Evolutionary conservation across 1,284 basidiomycete genomes (phyloP).

Genomic region (Vanrija pseudolonga): DNA sequence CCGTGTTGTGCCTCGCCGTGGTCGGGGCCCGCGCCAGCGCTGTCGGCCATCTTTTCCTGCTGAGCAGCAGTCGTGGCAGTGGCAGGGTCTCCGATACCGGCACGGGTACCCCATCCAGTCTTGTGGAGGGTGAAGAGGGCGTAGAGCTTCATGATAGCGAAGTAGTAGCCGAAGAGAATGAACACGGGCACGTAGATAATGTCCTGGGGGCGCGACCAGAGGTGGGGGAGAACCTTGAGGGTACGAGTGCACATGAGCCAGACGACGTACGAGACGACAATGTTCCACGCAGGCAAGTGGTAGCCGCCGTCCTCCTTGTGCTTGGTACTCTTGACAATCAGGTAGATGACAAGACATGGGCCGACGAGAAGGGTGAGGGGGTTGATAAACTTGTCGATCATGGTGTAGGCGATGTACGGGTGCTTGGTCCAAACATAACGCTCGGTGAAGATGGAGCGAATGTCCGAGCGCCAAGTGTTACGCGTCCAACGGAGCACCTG

Average conservation of each 20-base stretch:
- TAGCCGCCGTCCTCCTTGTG: conserved; percentile 69
- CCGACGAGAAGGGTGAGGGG: conserved; percentile 81
- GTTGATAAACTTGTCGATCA: conserved; percentile 91
- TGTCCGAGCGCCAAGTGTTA: conserved; percentile 87
- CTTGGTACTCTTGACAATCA: conserved; percentile 74
- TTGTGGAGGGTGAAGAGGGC: conserved; percentile 77
- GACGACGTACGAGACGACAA: conserved; percentile 64
- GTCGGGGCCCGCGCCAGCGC: conserved; percentile 9
- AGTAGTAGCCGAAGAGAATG: conserved; percentile 75
- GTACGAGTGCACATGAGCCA: conserved; percentile 81
- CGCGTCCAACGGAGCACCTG: conserved; percentile 88
- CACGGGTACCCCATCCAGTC: conserved; percentile 87
- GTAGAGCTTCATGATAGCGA: conserved; percentile 79
- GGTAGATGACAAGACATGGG: conserved; percentile 67
- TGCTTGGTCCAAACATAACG: conserved; percentile 79
- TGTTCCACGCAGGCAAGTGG: conserved; percentile 86
- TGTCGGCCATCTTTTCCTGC: conserved; percentile 26
- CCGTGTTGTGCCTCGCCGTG: conserved; percentile 19
- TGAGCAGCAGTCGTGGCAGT: conserved; percentile 37
- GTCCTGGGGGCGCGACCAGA: conserved; percentile 78
- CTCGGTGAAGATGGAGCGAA: conserved; percentile 82
- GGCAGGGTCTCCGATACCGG: conserved; percentile 73
- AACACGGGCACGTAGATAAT: conserved; percentile 88
- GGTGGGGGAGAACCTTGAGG: conserved; percentile 78
- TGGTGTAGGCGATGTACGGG: conserved; percentile 86